Evolutionary conservation across 306 rosid species (phyloP), one percentile per base, ranked within the genome.

Genomic region (Cucurbita ficifolia): DNA sequence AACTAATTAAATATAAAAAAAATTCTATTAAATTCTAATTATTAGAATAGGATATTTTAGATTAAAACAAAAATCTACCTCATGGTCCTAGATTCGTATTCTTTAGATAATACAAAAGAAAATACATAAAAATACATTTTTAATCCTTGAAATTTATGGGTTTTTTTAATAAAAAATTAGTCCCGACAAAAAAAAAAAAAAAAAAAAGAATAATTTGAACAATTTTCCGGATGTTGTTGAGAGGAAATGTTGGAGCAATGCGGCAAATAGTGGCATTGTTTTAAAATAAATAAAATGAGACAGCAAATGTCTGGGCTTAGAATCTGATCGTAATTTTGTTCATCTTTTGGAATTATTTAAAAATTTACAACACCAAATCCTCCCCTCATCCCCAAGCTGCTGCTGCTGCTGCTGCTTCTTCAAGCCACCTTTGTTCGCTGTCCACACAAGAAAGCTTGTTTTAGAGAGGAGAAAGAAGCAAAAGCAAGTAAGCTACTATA

Each of bases 391-490:
- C 33, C 33, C 33, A 29, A 29, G 33, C 33, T 29, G 33, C 33
- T 29, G 33, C 33, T 29, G 3, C 24, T 22, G n/a, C n/a, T n/a
- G n/a, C 24, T 22, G 40, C 40, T 79, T 75, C 36, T 81, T 91
- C 82, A 90, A 40, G 96, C 93, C 67, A 95, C 90, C 81, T 92
- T 92, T 78, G 76, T 77, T 88, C 82, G 89, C 96, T 90, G 90
- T 14, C 2, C 9, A 16, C 55, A 56, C 73, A 55, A 24, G 24
- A 70, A 57, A 21, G 76, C 5, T 55, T 18, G 13, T 6, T 21
- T 68, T 33, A 17, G 35, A 49, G 17, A 49, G 18, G 18, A 49
- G 53, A 49, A 49, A 5, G 53, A 49, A 14, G 53, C 53, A 49
- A 49, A 29, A 29, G 33, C 33, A 29, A 29, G 33, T 29, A 29